Base-by-base conservation (phyloP, 495 filamentous ascomycete species). In the Pyrenula aspistea region DNA sequence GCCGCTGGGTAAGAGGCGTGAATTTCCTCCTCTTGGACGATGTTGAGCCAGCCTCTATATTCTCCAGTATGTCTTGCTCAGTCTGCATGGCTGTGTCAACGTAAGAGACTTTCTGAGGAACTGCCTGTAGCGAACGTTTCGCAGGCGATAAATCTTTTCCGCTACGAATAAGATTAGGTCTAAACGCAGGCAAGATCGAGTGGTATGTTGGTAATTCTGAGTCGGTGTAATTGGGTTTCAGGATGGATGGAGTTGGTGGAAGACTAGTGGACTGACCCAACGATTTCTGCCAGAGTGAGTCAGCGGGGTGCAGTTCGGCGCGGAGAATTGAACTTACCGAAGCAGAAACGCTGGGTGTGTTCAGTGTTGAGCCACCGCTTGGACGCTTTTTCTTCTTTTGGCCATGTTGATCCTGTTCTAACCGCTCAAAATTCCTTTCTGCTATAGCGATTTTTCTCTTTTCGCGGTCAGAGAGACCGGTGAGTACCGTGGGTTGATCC, bases 361-460 rank as follows among this genome's bases (percentile, higher is more conserved):
- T 67, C n/a, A 70, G 66, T 23, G 55, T 62, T 10, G 72, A 72
- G 22, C 67, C 72, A 8, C 71, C 71, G 55, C 74, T 78, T 8
- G 62, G 63, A 21, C 77, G 72, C 56, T 79, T 80, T 56, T 73
- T 79, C 55, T 69, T 71, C 58, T 68, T 73, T 8, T 70, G 64
- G 8, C 60, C 57, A 21, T 73, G 68, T 53, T 78, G 75, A 54
- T 80, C 76, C 20, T 77, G 74, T 61, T 82, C 83, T 31, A 84
- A 64, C 59, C 77, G 71, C 53, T 79, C 76, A 60, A 85, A 86
- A 23, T 80, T 81, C 64, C 88, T 87, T 65, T 96, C 90, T 15
- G 89, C 77, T 67, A 87, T 86, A 20, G 86, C 84, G 23, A 95
- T 81, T 65, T 96, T 96, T 48, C 88, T 81, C 67, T 88, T 88